Conservation (phyloP, 805 yeast species). For the Candida michaelii region DNA sequence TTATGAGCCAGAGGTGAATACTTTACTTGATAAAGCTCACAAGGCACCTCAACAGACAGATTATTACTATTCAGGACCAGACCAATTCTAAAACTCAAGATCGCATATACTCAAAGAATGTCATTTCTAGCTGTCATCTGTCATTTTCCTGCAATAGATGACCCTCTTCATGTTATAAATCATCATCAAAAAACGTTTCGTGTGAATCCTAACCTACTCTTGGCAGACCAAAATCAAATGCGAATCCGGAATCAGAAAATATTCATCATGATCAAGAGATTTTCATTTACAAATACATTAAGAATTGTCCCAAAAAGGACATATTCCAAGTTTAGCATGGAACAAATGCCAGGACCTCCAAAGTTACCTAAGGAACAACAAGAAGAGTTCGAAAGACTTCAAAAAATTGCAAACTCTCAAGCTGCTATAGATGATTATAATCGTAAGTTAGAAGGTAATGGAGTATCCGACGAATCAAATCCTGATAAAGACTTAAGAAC, state of each 20-base stretch:
- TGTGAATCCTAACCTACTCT: no score
- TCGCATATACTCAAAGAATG: no score
- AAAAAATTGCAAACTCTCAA: constrained; percentile 76
- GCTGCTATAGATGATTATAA: constrained; percentile 77
- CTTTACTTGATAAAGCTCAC: no score
- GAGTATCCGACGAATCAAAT: constrained; percentile 21
- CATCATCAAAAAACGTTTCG: no score
- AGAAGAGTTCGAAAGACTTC: constrained; percentile 87
- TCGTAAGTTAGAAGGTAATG: constrained; percentile 37
- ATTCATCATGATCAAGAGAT: constrained; percentile 1
- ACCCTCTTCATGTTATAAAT: no score
- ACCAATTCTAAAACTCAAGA: no score
- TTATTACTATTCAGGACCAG: no score
- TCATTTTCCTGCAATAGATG: no score
- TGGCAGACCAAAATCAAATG: not conserved
- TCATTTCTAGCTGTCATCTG: no score
- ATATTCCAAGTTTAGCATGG: constrained; percentile 15
- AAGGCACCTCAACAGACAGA: no score
- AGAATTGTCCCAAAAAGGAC: constrained; percentile 3
- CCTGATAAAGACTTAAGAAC: constrained; percentile 35
- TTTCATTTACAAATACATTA: not conserved
- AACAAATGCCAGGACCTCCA: constrained; percentile 52
- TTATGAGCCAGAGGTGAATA: no score
- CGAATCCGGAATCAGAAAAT: constrained; percentile 3
- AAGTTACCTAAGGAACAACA: constrained; percentile 77